Evolutionary conservation across 176 grass and related monocot genomes (phyloP), one percentile per base, ranked within the genome.

Genomic region (Paspalum vaginatum): DNA sequence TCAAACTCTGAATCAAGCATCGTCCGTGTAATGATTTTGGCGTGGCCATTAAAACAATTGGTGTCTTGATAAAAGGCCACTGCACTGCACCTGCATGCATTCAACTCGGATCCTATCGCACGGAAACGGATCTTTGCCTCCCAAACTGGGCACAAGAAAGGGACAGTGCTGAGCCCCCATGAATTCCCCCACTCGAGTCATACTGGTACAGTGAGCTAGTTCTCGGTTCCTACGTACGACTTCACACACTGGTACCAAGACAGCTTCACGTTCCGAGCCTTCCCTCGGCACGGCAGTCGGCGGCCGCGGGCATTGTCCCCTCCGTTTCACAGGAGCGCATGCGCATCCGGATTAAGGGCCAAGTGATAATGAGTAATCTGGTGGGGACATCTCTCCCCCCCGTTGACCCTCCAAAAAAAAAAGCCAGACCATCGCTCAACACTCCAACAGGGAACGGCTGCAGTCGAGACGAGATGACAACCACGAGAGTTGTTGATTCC

Each of bases 141-240:
- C 70, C 87, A 41, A 79, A 37, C 61, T 68, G 76, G 57, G 87
- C 63, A 39, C 70, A 47, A 20, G 87, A 85, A 80, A 84, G 79
- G 46, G 81, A 70, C 81, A 76, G 76, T 89, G 81, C 76, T 48
- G 81, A 84, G 18, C 52, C 40, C 13, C 44, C 41, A 52, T 80
- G 22, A 80, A 80, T 79, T 68, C 66, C 48, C 43, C 12, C 79
- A 32, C 32, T 32, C 32, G 32, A 32, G 32, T 64, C 73, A 26
- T n/a, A 55, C 65, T 27, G 70, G 15, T 61, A 14, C 48, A 76
- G 65, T 32, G 41, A 54, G 52, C 47, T n/a, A n/a, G n/a, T n/a
- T 5, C 64, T 25, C 41, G 18, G 45, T 15, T 50, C 68, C 68
- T 17, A 70, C 39, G 22, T 17, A 70, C 39, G 22, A 4, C 27